Evolutionary conservation across 441 rosid species (phyloP), one percentile per base, ranked within the genome.

Genomic region (Jatropha multifida): DNA sequence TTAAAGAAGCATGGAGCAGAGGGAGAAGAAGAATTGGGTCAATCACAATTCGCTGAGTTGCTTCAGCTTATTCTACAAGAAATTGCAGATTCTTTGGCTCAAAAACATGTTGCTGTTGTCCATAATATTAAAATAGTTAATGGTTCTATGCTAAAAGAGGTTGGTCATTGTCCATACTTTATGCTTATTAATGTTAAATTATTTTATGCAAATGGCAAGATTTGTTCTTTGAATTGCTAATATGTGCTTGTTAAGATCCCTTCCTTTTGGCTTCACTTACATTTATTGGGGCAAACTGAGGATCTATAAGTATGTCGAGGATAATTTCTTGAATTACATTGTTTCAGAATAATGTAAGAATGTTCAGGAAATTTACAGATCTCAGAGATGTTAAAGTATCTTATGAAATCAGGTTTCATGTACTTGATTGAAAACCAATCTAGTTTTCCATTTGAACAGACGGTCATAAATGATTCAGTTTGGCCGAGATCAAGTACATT

Each of bases 1-100:
- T 82, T 93, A 70, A 86, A 88, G 85, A 93, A 89, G 77, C 90
- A 90, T 66, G 88, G 88, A 71, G 94, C 89, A 49, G 94, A 90
- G 74, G 98, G 87, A 41, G 83, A 87, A 59, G 92, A 80, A 78
- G 90, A 89, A 65, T 75, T 93, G 68, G 98, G 98, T 58, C 97
- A 91, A 80, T 89, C 95, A 73, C 98, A 93, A 79, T 93, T 93
- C 79, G 97, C 98, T 2, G 82, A 91, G 69, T 72, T 88, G 42
- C 88, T 93, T 55, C 98, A 90, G 82, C 86, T 86, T 46, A 81
- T 93, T 78, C 80, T 93, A 70, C 93, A 89, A 82, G 98, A 90
- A 58, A 74, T 90, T 72, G 86, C 93, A 18, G 89, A 91, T 76
- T 81, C 81, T 58, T 89, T 91, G 76, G 69, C 87, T 42, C 71